These are phyloP conservation scores for Ajuga reptans DNA, from an alignment of 305 asterid species.

Conservation along the genomic window DNA sequence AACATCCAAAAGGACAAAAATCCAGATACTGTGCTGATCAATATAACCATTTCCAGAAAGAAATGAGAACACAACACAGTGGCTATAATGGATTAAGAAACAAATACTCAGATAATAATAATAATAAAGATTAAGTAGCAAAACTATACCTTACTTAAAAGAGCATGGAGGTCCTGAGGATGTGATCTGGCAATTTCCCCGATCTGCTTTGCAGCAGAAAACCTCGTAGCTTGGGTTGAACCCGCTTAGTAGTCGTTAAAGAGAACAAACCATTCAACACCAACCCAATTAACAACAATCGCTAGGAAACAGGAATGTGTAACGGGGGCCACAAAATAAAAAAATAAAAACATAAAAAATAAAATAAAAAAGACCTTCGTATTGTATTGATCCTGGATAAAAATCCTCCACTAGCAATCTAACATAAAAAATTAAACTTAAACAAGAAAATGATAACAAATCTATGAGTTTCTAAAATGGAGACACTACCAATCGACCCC, in stretches of 20 bases:
- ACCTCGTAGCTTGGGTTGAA: constrained; percentile 88
- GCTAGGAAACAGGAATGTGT: neutral
- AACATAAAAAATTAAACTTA: constrained; percentile 3
- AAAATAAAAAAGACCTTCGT: neutral
- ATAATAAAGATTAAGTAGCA: neutral
- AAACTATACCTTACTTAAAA: constrained; percentile 62
- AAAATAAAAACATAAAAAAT: too few species aligned
- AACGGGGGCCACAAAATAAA: neutral
- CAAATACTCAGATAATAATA: neutral
- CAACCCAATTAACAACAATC: neutral
- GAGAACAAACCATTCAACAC: constrained; percentile 22
- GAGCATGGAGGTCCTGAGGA: constrained; percentile 89
- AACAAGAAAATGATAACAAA: neutral
- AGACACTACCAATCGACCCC: neutral
- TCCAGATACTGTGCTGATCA: neutral
- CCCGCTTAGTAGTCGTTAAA: constrained; percentile 74
- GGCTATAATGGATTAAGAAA: neutral
- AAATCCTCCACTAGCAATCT: neutral
- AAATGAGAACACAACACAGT: neutral
- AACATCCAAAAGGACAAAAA: neutral
- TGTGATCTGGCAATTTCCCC: constrained; percentile 95
- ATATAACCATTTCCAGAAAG: neutral
- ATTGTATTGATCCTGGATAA: neutral
- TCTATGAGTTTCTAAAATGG: neutral
- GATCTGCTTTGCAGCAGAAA: constrained; percentile 94